Evolutionary conservation across 2,329 filamentous ascomycete species (phyloP), one percentile per base, ranked within the genome.

Genomic region (Pseudocercospora fijiensis): DNA sequence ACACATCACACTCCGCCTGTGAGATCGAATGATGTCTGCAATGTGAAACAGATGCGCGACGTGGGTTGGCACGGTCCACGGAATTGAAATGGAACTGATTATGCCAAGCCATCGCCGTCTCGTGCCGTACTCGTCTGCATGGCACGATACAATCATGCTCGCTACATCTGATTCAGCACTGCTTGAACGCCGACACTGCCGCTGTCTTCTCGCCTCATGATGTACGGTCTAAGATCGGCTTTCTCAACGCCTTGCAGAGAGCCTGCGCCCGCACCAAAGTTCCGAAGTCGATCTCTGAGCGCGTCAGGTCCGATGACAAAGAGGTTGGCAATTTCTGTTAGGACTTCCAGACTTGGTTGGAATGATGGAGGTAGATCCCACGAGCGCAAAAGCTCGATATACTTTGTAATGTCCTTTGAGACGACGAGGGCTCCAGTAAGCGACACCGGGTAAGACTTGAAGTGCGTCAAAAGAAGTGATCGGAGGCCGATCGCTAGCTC

Each of bases 391-490:
- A 96, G 86, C 65, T 93, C 89, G 8, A 91, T 90, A 77, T 99
- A 99, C 75, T 92, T 92, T 37, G 92, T 91, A 76, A 98, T 93
- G 75, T 99, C 95, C 79, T 98, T 96, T 37, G 90, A 94, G 26
- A 98, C 91, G 86, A 97, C 95, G 53, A 99, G 85, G 2, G 92
- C 95, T 65, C 95, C 95, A 0, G 94, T 93, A 45, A 93, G 91
- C 70, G 92, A 96, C 69, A 99, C 92, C 65, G 89, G 87, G 80
- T 96, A 99, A 73, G 91, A 92, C 74, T 96, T 95, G 79, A 98
- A 91, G 78, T 99, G 95, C 66, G 95, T 91, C 67, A 99, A 88
- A 4, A 99, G 84, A 9, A 96, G 85, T 57, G 84, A 81, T 69
- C 93, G 88, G 37, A 96, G 83, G 9, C 89, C 89, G 13, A 93